Base-by-base conservation (phyloP, 345 rosid genomes). In the Carallia brachiata region DNA sequence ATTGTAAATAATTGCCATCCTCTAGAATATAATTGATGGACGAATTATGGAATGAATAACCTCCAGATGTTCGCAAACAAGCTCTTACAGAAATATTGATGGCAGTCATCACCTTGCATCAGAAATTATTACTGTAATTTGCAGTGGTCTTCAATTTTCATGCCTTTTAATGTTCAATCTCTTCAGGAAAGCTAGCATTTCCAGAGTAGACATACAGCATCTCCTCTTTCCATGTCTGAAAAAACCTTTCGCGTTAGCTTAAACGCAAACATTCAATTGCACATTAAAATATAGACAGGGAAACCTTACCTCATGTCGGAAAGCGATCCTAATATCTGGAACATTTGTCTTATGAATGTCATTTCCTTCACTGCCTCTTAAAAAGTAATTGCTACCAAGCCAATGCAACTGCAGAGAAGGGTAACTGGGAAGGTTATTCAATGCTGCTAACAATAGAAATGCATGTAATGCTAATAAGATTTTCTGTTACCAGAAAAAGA, bases 181-280 rank as follows among this genome's bases (percentile, higher is more conserved):
- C 83, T 63, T 69, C 78, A 1, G 86, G 78, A 61, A 80, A 57
- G 60, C 32, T 59, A 27, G 81, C 84, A 36, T 61, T 72, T 72
- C 81, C 86, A 0, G 71, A 63, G 75, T 82, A 82, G 15, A 82
- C 77, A 65, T 80, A 80, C 72, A 65, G 81, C 86, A 85, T 82
- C 76, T 85, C 88, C 71, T 85, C 88, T 39, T 78, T 78, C 88
- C 88, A 85, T 23, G 88, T 82, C 88, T 85, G 80, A 67, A 68
- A 57, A 71, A 62, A 55, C 12, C 58, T 13, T 50, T 23, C 47
- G 30, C 27, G 65, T 75, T 18, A 70, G 67, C 77, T 30, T 4
- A 4, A 36, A 37, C 18, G 31, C n/a, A n/a, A 1, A 9, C 15
- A 15, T 7, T n/a, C 17, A 18, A 5, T 40, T 31, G 10, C 36